phyloP scores from a whole-genome alignment of 352 stramenopile species.

The Globisporangium uncinulatum region DNA sequence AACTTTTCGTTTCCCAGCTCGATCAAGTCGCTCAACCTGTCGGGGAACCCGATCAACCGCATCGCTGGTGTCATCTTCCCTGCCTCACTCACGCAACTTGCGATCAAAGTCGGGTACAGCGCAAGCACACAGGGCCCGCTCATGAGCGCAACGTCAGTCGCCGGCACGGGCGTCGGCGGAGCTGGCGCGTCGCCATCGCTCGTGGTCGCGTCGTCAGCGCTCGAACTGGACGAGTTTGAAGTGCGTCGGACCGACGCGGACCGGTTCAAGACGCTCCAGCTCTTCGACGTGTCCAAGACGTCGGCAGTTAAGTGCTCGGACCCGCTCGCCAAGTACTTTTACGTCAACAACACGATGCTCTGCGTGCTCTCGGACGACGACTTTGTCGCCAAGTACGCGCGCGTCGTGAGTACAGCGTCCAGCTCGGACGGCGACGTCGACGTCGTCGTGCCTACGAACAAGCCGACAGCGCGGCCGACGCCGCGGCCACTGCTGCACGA shows the following conservation, averaged over 20 bases:
- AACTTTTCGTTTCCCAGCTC: conserved; percentile 31
- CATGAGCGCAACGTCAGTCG: neutral
- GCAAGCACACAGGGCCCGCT: too few relatives aligned
- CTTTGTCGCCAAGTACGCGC: conserved; percentile 33
- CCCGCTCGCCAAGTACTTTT: conserved; percentile 20
- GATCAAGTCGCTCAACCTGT: conserved; percentile 27
- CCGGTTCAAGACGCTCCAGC: conserved; percentile 15
- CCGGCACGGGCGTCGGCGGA: neutral
- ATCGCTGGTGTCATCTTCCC: conserved; percentile 33
- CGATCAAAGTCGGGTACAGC: conserved; percentile 9
- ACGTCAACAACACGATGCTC: conserved; percentile 35
- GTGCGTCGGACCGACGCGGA: conserved; percentile 26
- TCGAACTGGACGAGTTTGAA: conserved; percentile 30
- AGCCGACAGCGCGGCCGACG: neutral
- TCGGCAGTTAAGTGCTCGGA: conserved; percentile 23
- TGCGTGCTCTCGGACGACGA: conserved; percentile 31
- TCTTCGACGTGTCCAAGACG: conserved; percentile 11
- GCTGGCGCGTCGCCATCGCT: neutral
- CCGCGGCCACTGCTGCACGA: conserved; percentile 15
- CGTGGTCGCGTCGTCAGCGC: neutral
- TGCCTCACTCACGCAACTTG: conserved; percentile 17
- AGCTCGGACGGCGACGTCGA: neutral
- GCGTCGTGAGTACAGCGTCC: neutral
- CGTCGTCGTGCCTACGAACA: neutral
- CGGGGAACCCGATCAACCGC: conserved; percentile 26